These are phyloP conservation scores for Mortierella sp. DNA, from an alignment of 371 early-diverging fungal genomes.

Conservation along the genomic window DNA sequence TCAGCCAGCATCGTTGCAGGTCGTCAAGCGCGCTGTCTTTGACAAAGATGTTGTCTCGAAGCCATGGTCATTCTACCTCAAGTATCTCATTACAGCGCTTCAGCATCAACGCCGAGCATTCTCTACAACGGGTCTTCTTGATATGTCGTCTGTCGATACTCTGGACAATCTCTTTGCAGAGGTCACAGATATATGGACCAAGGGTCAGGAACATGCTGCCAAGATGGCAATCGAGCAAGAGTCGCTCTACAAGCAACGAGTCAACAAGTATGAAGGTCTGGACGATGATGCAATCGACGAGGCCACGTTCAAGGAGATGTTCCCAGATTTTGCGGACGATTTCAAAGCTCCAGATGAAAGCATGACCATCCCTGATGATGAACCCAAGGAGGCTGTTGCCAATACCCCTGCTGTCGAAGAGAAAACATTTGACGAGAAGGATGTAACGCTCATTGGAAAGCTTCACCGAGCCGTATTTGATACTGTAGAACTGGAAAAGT, in stretches of 20 bases:
- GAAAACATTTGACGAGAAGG: slow-evolving; percentile 63
- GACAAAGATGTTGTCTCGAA: slow-evolving; percentile 60
- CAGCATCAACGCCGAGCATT: slow-evolving; percentile 63
- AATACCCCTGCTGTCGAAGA: slow-evolving; percentile 62
- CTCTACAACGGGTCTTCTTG: slow-evolving; percentile 66
- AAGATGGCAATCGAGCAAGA: slow-evolving; percentile 77
- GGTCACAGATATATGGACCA: slow-evolving; percentile 77
- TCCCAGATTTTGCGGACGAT: slow-evolving; percentile 80
- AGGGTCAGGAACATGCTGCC: slow-evolving; percentile 74
- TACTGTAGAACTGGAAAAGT: slow-evolving; percentile 35
- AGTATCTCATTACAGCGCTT: slow-evolving; percentile 68
- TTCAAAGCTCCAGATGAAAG: slow-evolving; percentile 57
- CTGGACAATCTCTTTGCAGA: slow-evolving; percentile 69
- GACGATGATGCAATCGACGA: slow-evolving; percentile 82
- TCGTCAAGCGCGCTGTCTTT: slow-evolving; percentile 64
- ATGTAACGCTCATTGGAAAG: slow-evolving; percentile 63
- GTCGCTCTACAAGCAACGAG: slow-evolving; percentile 78
- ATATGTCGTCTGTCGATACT: slow-evolving; percentile 60
- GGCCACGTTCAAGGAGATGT: slow-evolving; percentile 73
- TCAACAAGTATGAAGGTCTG: slow-evolving; percentile 68
- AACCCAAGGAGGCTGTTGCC: slow-evolving; percentile 24
- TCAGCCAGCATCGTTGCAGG: slow-evolving; percentile 55
- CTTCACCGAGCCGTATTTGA: slow-evolving; percentile 38
- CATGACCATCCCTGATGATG: slow-evolving; percentile 48
- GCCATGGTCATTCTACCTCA: slow-evolving; percentile 74